Evolutionary conservation across 129 eudicot species (phyloP), one percentile per base, ranked within the genome.

Genomic region (Glebionis coronaria): DNA sequence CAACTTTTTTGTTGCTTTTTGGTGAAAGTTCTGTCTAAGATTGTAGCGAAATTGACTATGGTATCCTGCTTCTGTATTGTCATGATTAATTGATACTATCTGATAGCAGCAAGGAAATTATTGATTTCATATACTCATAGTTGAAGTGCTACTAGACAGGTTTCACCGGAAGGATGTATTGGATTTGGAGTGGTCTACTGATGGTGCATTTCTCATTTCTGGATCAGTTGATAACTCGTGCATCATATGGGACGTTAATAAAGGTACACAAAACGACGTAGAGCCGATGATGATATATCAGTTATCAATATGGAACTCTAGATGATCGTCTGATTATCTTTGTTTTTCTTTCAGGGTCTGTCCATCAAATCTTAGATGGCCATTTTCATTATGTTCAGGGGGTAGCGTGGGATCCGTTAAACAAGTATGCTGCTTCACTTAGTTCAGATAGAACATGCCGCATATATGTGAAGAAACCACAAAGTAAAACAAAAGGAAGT

Each of bases 151-250:
- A 57, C 71, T 76, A 67, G 75, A 66, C 87, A 94, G 97, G 79
- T 94, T 86, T 83, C 99, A 94, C 56, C 87, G 94, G 16, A 90
- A 94, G 74, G 97, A 94, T 83, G 89, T 94, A 10, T 73, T 94
- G 85, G 99, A 94, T 77, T 75, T 94, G 80, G 86, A 84, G 82
- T 94, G 99, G 99, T 94, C 99, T 44, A 52, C 73, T 18, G 93
- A 87, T 76, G 97, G 97, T 47, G 78, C 81, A 51, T 90, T 76
- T 89, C 82, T 94, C 20, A 81, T 94, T 59, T 87, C 99, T 69
- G 99, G 99, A 60, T 94, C 99, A 9, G 97, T 94, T 28, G 99
- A 94, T 79, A 94, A 94, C 77, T 79, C 99, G 9, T 94, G 99
- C 82, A 87, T 94, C 68, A 84, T 94, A 75, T 94, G 99, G 99